Conservation (phyloP, 257 asterid genomes). For the Paulownia fortunei region DNA sequence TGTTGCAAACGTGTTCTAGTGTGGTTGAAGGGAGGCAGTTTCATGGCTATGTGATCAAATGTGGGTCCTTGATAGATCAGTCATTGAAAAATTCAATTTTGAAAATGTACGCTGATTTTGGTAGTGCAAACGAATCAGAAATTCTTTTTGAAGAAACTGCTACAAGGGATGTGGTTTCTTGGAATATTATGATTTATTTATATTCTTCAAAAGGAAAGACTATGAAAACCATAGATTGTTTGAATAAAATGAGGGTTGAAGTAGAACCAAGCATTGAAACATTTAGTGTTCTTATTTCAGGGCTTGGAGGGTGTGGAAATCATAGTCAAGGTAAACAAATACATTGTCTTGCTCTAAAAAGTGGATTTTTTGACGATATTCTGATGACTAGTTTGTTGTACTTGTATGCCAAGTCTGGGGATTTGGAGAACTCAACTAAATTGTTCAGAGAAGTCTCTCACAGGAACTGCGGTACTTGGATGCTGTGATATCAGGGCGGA, state of each 20-base stretch:
- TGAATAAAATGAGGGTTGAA: constrained; percentile 37
- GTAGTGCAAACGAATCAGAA: constrained; percentile 36
- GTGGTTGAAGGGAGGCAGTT: constrained; percentile 41
- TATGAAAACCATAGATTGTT: constrained; percentile 31
- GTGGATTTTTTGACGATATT: constrained; percentile 48
- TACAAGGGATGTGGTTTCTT: constrained; percentile 44
- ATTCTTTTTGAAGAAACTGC: constrained; percentile 41
- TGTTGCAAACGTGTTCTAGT: constrained; percentile 40
- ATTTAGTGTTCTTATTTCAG: constrained; percentile 44
- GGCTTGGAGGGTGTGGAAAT: constrained; percentile 33
- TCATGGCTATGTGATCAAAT: constrained; percentile 45
- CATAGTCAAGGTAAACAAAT: constrained; percentile 32
- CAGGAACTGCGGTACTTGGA: constrained; percentile 31
- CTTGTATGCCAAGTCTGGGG: constrained; percentile 46
- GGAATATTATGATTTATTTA: constrained; percentile 51
- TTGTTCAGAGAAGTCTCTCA: constrained; percentile 38
- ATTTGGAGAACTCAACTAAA: constrained; percentile 31
- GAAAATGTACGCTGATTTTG: constrained; percentile 43
- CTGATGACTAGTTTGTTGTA: constrained; percentile 41
- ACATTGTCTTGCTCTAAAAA: constrained; percentile 52
- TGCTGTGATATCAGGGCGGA: constrained; percentile 32
- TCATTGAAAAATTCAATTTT: constrained; percentile 48
- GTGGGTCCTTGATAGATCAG: constrained; percentile 44
- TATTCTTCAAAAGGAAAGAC: constrained; percentile 39
- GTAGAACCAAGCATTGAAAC: constrained; percentile 47